phyloP scores from a whole-genome alignment of 139 green algal species.

The Closterium sp. region DNA sequence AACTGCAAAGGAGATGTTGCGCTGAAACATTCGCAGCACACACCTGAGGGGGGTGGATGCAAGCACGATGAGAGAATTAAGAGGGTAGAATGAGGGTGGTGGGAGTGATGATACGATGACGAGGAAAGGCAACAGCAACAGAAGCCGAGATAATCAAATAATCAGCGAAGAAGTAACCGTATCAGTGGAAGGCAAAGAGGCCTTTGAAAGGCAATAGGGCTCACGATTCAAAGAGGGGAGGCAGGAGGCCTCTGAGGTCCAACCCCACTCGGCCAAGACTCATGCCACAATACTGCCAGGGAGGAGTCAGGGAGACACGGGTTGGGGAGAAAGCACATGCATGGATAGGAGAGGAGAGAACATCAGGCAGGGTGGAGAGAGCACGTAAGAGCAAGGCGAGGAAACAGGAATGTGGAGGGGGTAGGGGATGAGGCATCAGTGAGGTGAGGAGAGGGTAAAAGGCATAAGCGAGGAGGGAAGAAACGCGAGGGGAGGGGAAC shows the following conservation, averaged over 20 bases:
- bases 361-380: too few species aligned
- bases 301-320: not conserved
- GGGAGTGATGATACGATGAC: not conserved
- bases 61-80: not conserved
- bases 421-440: not conserved
- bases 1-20: not conserved
- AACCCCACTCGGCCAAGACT: slow-evolving; percentile 87
- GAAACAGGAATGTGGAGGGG: not conserved
- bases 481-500: too few species aligned
- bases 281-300: slow-evolving; percentile 80
- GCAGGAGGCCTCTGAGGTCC: slow-evolving; percentile 86
- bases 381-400: too few species aligned
- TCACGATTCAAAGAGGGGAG: slow-evolving; percentile 82
- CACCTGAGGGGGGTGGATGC: not conserved
- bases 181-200: not conserved
- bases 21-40: not conserved
- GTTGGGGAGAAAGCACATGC: too few species aligned
- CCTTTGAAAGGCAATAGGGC: not conserved
- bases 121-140: not conserved
- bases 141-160: not conserved
- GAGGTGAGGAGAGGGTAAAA: not conserved
- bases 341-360: too few species aligned
- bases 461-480: not conserved
- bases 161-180: not conserved
- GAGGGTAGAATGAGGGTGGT: not conserved